Conservation (phyloP, 345 rosid genomes). For the Excoecaria agallocha region DNA sequence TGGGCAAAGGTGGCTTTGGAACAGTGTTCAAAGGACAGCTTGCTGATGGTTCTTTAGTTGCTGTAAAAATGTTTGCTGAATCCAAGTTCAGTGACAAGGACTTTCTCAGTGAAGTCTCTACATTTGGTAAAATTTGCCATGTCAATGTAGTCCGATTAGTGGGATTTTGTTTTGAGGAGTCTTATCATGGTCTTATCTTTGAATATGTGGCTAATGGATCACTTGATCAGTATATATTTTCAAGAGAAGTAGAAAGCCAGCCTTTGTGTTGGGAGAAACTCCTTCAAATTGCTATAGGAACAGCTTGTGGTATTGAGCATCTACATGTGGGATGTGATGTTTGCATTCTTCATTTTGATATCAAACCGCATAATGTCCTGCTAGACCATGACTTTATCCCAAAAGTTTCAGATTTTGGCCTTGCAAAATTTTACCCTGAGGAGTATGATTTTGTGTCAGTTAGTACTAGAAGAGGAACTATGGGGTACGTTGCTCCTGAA, state of each 20-base stretch:
- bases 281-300: slow-evolving; percentile 25
- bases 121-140: slow-evolving; percentile 23
- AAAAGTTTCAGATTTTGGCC: slow-evolving; percentile 36
- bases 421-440: slow-evolving; percentile 22
- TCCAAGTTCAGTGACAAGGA: slow-evolving; percentile 12
- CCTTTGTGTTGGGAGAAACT: slow-evolving; percentile 28
- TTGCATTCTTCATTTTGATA: slow-evolving; percentile 35
- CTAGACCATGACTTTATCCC: slow-evolving; percentile 26
- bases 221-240: slow-evolving; percentile 19
- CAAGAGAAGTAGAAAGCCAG: slow-evolving; percentile 11
- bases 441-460: slow-evolving; percentile 22
- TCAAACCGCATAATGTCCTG: slow-evolving; percentile 34
- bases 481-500: slow-evolving; percentile 29
- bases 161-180: slow-evolving; percentile 31
- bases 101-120: slow-evolving; percentile 21
- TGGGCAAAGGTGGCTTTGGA: slow-evolving; percentile 33
- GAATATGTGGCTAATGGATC: slow-evolving; percentile 30
- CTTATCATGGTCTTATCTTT: slow-evolving; percentile 16
- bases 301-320: slow-evolving; percentile 31
- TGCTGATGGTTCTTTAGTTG: slow-evolving; percentile 24
- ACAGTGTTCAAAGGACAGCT: slow-evolving; percentile 28
- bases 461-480: slow-evolving; percentile 21
- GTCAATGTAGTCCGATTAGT: slow-evolving; percentile 20
- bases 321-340: slow-evolving; percentile 26
- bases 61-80: slow-evolving; percentile 27